Percentiles rank a stretch among this genome's conserved stretches.
These are phyloP conservation scores for Verticillium alfalfae DNA, from an alignment of 2,329 filamentous ascomycete genomes.

Conservation along the genomic window DNA sequence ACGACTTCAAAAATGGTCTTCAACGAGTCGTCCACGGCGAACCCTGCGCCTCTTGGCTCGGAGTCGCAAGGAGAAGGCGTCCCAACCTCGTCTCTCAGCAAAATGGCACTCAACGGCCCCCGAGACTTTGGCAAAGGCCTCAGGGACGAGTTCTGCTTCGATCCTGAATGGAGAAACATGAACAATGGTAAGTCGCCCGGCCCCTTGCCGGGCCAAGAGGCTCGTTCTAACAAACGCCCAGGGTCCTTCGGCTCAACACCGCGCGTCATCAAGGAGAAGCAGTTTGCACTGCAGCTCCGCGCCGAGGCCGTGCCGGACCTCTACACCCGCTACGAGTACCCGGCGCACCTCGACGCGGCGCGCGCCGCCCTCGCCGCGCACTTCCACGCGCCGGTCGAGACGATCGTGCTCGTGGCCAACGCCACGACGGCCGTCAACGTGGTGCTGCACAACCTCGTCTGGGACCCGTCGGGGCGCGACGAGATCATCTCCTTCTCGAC, in stretches of 20 bases:
- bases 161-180: constrained; percentile 61
- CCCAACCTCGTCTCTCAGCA: not conserved
- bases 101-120: not conserved
- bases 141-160: constrained; percentile 52
- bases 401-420: constrained; percentile 74
- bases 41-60: not conserved
- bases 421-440: constrained; percentile 75
- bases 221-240: constrained; percentile 17
- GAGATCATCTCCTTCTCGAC: constrained; percentile 75
- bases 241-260: constrained; percentile 81
- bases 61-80: not conserved
- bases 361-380: constrained; percentile 60
- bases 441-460: constrained; percentile 70
- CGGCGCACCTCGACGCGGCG: constrained; percentile 55
- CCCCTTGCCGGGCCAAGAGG: constrained; percentile 2
- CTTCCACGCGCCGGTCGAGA: constrained; percentile 59
- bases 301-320: constrained; percentile 66
- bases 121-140: not conserved
- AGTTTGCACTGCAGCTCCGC: constrained; percentile 61
- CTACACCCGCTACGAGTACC: constrained; percentile 68
- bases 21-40: not conserved
- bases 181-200: constrained; percentile 61
- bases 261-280: constrained; percentile 48
- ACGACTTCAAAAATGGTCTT: not conserved
- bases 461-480: constrained; percentile 64